A percentile compares a stretch with the other conserved stretches of the same genome.
phyloP scores from a whole-genome alignment of 768 basidiomycete genomes.

The Pleurotus giganteus region DNA sequence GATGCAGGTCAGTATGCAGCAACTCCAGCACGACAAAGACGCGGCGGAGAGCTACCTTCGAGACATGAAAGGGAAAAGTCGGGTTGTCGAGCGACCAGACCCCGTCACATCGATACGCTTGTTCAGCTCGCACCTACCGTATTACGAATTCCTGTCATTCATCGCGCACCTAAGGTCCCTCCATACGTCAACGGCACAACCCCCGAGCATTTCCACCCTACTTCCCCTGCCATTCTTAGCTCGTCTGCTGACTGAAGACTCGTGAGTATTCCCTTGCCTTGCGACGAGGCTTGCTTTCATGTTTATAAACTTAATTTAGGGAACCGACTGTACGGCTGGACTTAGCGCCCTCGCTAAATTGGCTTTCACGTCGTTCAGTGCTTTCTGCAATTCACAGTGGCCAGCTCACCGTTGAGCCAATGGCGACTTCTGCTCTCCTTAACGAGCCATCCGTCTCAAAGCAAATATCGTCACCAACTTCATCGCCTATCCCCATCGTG shows the following conservation, averaged over 20 bases:
- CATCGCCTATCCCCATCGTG: conserved; percentile 44
- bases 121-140: conserved; percentile 69
- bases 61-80: conserved; percentile 64
- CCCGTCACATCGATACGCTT: conserved; percentile 39
- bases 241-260: conserved; percentile 76
- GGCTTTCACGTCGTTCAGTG: conserved; percentile 87
- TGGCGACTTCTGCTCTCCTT: conserved; percentile 59
- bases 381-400: conserved; percentile 83
- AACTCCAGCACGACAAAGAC: conserved; percentile 66
- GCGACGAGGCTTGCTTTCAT: conserved; percentile 11
- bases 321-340: conserved; percentile 93
- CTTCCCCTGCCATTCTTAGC: conserved; percentile 76
- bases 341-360: conserved; percentile 90
- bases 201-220: conserved; percentile 73
- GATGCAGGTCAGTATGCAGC: conserved; percentile 86
- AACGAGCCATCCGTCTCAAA: conserved; percentile 40
- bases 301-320: conserved; percentile 35
- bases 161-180: conserved; percentile 72
- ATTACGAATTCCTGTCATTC: conserved; percentile 78
- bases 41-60: conserved; percentile 49
- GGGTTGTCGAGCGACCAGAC: conserved; percentile 51
- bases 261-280: conserved; percentile 50
- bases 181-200: conserved; percentile 55
- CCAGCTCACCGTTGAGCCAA: conserved; percentile 86
- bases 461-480: conserved; percentile 17